phyloP scores from a whole-genome alignment of 2,329 filamentous ascomycete genomes.

The Fusarium sp. region DNA sequence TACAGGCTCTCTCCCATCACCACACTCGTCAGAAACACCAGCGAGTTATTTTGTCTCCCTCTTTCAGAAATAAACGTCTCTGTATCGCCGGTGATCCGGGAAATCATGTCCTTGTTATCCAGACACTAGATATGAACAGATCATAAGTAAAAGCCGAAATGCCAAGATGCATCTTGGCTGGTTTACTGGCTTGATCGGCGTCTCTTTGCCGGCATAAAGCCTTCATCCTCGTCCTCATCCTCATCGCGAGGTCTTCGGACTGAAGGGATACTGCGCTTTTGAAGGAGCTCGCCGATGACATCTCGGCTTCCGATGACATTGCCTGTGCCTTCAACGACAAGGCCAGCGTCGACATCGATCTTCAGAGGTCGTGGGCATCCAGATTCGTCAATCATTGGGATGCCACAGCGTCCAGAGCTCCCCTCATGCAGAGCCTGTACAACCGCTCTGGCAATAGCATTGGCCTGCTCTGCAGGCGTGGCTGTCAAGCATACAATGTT shows the following conservation, averaged over 20 bases:
- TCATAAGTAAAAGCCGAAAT: too few species aligned
- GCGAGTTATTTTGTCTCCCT: not conserved
- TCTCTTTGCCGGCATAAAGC: conserved; percentile 39
- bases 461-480: conserved; percentile 55
- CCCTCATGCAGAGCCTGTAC: conserved; percentile 59
- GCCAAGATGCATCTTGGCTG: not conserved
- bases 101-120: not conserved
- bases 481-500: conserved; percentile 61
- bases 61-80: not conserved
- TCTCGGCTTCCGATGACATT: conserved; percentile 58
- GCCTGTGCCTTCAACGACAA: conserved; percentile 57
- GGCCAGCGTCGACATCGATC: conserved; percentile 59
- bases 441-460: conserved; percentile 58
- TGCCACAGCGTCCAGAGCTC: conserved; percentile 53
- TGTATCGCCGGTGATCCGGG: not conserved
- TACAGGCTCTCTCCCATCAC: not conserved
- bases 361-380: conserved; percentile 57
- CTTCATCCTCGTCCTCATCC: conserved; percentile 32
- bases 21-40: not conserved
- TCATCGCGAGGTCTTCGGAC: conserved; percentile 37
- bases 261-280: conserved; percentile 29
- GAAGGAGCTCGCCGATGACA: conserved; percentile 47
- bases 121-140: not conserved
- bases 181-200: conserved; percentile 35
- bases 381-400: conserved; percentile 61